Percentiles rank a stretch among this genome's conserved stretches.
phyloP scores from a whole-genome alignment of 768 basidiomycete species.

The Porpolomopsis calyptriformis region DNA sequence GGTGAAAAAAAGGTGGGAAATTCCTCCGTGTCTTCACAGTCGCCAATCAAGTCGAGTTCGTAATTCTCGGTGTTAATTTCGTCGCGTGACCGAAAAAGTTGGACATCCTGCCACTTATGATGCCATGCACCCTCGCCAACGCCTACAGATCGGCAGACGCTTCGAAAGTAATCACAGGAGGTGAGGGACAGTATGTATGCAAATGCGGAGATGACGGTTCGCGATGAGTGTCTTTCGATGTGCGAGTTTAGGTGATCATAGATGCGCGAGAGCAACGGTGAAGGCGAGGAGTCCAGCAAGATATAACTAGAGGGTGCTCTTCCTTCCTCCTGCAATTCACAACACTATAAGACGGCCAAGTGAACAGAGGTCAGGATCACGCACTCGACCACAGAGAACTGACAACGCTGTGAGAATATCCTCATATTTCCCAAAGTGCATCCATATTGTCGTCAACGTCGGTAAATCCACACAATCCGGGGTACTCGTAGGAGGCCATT shows the following conservation, averaged over 20 bases:
- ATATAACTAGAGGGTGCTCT: constrained; percentile 30
- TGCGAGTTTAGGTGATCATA: constrained; percentile 47
- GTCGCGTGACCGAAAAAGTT: constrained; percentile 10
- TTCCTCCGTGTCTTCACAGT: constrained; percentile 29
- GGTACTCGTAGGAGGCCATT: constrained; percentile 27
- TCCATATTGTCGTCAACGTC: constrained; percentile 35
- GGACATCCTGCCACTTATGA: constrained; percentile 16
- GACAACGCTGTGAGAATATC: constrained; percentile 43
- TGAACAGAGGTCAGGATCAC: constrained; percentile 13
- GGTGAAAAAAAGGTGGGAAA: constrained; percentile 59
- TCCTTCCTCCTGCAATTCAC: constrained; percentile 21
- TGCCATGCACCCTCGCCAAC: constrained; percentile 20
- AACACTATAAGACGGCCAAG: not conserved
- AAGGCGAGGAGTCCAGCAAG: constrained; percentile 32
- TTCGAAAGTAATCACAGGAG: constrained; percentile 52
- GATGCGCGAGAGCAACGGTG: constrained; percentile 47
- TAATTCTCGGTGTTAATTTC: constrained; percentile 26
- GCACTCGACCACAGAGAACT: constrained; percentile 48
- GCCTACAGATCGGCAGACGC: constrained; percentile 51
- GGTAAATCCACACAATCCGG: constrained; percentile 11
- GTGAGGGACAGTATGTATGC: constrained; percentile 59
- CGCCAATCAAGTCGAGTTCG: constrained; percentile 29
- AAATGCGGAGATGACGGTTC: constrained; percentile 39
- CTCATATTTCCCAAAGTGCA: constrained; percentile 40
- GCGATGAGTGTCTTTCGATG: constrained; percentile 42